Percentiles rank a stretch among this genome's conserved stretches.
Evolutionary conservation across 441 rosid genomes (phyloP).

Genomic region (Flueggea neowawraea): DNA sequence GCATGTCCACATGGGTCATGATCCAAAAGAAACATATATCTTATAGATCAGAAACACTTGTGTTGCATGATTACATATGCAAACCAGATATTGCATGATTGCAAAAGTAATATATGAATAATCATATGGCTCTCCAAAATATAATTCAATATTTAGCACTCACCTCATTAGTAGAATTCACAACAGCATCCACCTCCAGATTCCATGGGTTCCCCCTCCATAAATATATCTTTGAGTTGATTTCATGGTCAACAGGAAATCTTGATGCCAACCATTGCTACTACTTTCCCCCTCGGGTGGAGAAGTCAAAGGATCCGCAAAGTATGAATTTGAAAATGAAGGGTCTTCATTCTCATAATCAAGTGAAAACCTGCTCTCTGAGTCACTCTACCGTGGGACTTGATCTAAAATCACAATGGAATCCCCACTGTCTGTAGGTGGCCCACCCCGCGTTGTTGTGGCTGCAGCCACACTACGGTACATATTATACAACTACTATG

Average conservation of each 20-base stretch:
- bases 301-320: constrained; percentile 76
- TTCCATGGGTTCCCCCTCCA: constrained; percentile 99
- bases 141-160: constrained; percentile 4
- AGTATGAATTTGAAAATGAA: constrained; percentile 58
- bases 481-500: constrained; percentile 32
- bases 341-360: constrained; percentile 66
- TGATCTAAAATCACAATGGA: constrained; percentile 88
- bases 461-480: constrained; percentile 69
- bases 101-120: not conserved
- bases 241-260: constrained; percentile 87
- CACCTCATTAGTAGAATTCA: constrained; percentile 97
- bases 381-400: constrained; percentile 92
- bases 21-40: not conserved
- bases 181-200: constrained; percentile 99
- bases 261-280: constrained; percentile 64
- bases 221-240: constrained; percentile 78
- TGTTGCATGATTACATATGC: not conserved
- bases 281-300: constrained; percentile 54
- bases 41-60: not conserved
- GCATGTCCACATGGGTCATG: too few species aligned
- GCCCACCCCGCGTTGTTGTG: constrained; percentile 59
- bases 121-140: not conserved
- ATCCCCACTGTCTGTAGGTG: constrained; percentile 72
- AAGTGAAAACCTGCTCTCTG: constrained; percentile 62
- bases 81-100: not conserved